These are phyloP conservation scores for Penicillium sp. DNA, from an alignment of 2,329 filamentous ascomycete species.

Conservation along the genomic window DNA sequence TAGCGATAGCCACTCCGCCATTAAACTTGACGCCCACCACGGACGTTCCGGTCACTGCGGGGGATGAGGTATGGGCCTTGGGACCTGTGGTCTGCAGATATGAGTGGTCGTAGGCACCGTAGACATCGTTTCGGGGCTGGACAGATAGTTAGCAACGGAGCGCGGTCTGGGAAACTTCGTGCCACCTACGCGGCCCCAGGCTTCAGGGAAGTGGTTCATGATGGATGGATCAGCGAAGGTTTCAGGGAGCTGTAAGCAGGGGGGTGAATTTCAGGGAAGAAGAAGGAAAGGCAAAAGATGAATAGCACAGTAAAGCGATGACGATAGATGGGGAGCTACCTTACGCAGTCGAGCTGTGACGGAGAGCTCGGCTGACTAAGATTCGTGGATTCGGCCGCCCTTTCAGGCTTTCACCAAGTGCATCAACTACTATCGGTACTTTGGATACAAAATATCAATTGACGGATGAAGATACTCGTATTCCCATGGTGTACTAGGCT, in stretches of 20 bases:
- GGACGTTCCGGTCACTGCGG: conserved; percentile 93
- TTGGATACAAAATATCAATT: neutral
- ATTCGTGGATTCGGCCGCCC: neutral
- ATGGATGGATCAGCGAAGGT: conserved; percentile 21
- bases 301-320: conserved; percentile 19
- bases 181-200: conserved; percentile 58
- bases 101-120: conserved; percentile 85
- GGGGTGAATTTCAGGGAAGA: neutral
- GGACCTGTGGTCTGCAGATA: conserved; percentile 70
- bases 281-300: conserved; percentile 6
- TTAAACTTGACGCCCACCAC: conserved; percentile 95
- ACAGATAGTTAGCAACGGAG: conserved; percentile 35
- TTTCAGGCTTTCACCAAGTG: neutral
- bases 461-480: too few relatives aligned
- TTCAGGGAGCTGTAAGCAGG: neutral
- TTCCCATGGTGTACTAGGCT: neutral
- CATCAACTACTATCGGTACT: neutral
- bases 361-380: conserved; percentile 31
- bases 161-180: conserved; percentile 11
- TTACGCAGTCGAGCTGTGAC: conserved; percentile 40
- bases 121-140: conserved; percentile 94
- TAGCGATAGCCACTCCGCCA: conserved; percentile 91
- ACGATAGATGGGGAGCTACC: conserved; percentile 17
- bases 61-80: conserved; percentile 82
- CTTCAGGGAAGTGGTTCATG: conserved; percentile 65